phyloP scores from a whole-genome alignment of 83 land plant genomes.

The Thuja plicata region DNA sequence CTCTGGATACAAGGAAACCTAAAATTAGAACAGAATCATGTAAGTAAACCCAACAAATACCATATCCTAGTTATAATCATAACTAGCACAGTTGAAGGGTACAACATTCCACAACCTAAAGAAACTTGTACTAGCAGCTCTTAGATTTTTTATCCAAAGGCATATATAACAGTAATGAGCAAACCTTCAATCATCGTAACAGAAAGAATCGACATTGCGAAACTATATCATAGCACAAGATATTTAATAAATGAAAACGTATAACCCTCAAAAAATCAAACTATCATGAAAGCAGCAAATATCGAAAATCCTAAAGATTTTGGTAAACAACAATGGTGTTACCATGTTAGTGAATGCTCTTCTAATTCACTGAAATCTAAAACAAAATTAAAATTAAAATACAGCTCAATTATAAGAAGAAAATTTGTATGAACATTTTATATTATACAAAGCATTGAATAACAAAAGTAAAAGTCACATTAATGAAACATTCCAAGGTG shows the following conservation, averaged over 20 bases:
- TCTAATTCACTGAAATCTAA: not conserved
- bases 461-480: not conserved
- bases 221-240: not conserved
- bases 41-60: conserved; percentile 2
- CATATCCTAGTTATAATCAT: not conserved
- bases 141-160: not conserved
- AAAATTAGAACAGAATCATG: conserved; percentile 3
- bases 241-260: not conserved
- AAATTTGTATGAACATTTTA: not conserved
- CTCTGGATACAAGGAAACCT: conserved; percentile 56
- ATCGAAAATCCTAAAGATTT: not conserved
- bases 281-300: not conserved
- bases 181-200: not conserved
- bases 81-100: not conserved
- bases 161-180: not conserved
- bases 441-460: not conserved
- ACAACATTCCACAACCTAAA: not conserved
- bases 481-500: not conserved
- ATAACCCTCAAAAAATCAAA: not conserved
- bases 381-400: not conserved
- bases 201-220: not conserved
- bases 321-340: not conserved
- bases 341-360: not conserved
- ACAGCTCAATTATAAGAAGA: not conserved
- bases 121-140: not conserved